Percentiles rank a stretch among this genome's conserved stretches.
Evolutionary conservation across 139 green algal genomes (phyloP).

Genomic region (Edaphochlamys debaryana): DNA sequence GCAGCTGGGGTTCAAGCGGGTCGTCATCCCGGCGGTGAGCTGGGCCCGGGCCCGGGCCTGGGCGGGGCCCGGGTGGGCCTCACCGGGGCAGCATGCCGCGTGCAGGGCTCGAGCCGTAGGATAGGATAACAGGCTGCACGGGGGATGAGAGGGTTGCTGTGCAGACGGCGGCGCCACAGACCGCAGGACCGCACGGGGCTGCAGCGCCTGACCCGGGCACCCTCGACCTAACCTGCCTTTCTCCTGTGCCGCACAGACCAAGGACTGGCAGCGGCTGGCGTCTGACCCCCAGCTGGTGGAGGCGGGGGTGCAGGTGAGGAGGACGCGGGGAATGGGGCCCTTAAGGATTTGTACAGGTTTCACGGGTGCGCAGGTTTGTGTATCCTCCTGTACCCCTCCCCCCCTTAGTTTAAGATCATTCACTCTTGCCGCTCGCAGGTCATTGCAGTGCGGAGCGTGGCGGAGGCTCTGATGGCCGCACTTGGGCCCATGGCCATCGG

Average conservation of each 20-base stretch:
- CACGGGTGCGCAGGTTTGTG: too few species aligned
- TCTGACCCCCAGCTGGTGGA: neutral
- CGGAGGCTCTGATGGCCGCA: slow-evolving; percentile 38
- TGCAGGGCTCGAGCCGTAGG: neutral
- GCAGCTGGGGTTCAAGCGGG: slow-evolving; percentile 35
- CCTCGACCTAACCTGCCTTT: neutral
- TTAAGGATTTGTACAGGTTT: neutral
- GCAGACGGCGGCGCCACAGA: too few species aligned
- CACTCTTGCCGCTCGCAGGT: neutral
- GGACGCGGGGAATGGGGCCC: neutral
- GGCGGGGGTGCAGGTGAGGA: slow-evolving; percentile 1
- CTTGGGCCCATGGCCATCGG: slow-evolving; percentile 14
- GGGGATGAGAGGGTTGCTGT: neutral
- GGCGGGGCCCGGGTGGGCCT: neutral
- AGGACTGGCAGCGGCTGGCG: neutral
- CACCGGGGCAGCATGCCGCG: neutral
- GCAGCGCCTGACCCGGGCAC: too few species aligned
- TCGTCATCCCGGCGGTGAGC: slow-evolving; percentile 50
- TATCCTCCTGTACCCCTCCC: too few species aligned
- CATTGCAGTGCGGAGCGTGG: slow-evolving; percentile 7
- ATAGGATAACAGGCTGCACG: neutral
- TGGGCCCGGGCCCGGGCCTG: neutral
- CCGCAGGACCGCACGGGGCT: too few species aligned
- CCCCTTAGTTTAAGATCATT: too few species aligned
- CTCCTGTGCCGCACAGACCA: neutral